These are phyloP conservation scores for Corniculantispora saksenae DNA, from an alignment of 2,329 filamentous ascomycete species.

Conservation along the genomic window DNA sequence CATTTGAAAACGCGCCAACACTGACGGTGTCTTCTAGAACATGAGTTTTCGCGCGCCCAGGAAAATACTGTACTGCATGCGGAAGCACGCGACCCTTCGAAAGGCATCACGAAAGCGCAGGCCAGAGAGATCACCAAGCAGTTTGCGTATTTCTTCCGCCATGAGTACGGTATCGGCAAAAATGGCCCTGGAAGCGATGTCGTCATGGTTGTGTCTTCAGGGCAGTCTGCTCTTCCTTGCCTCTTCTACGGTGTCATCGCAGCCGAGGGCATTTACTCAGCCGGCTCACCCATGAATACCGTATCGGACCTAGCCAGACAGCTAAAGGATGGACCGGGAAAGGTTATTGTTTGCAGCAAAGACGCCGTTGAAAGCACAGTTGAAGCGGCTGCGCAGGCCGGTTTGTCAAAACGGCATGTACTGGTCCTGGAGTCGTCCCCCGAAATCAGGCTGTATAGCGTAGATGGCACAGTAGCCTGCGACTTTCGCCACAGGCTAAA, in stretches of 20 bases:
- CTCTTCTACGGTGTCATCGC: slow-evolving; percentile 59
- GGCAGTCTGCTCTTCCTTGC: slow-evolving; percentile 55
- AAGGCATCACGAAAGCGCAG: slow-evolving; percentile 53
- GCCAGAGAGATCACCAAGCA: slow-evolving; percentile 50
- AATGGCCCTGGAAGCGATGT: slow-evolving; percentile 52
- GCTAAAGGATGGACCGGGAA: slow-evolving; percentile 36
- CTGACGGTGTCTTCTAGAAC: slow-evolving; percentile 32
- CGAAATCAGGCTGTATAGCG: slow-evolving; percentile 29
- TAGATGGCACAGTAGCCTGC: slow-evolving; percentile 27
- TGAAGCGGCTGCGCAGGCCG: slow-evolving; percentile 49
- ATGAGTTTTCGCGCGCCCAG: slow-evolving; percentile 30
- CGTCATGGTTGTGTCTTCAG: slow-evolving; percentile 57
- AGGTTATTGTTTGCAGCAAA: slow-evolving; percentile 47
- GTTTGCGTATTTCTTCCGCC: slow-evolving; percentile 56
- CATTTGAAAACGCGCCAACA: not conserved
- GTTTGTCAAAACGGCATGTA: slow-evolving; percentile 47
- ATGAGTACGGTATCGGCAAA: slow-evolving; percentile 52
- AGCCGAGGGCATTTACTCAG: slow-evolving; percentile 60
- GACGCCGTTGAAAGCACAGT: slow-evolving; percentile 48
- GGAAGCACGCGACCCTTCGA: slow-evolving; percentile 57
- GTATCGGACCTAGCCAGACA: slow-evolving; percentile 51
- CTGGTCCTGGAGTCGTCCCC: slow-evolving; percentile 49
- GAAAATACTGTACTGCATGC: slow-evolving; percentile 56
- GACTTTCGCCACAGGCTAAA: slow-evolving; percentile 40
- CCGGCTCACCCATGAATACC: slow-evolving; percentile 52